A percentile compares a stretch with the other conserved stretches of the same genome.
Evolutionary conservation across 1,139 yeast genomes (phyloP).

Genomic region (Yamadazyma spencermartinsiae): DNA sequence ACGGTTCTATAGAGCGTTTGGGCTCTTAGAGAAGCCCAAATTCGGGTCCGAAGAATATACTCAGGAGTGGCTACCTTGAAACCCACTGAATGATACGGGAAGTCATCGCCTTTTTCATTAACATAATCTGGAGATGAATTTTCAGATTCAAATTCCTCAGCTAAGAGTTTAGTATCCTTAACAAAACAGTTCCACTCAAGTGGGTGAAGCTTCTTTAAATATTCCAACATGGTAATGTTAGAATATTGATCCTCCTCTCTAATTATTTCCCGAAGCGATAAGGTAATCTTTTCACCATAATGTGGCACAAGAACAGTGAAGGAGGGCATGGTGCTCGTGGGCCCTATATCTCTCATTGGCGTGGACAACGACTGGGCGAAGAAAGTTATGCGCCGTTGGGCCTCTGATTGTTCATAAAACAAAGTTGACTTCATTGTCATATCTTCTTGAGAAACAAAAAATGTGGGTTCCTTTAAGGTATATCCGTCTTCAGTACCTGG

Average conservation of each 20-base stretch:
- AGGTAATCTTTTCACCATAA: slow-evolving; percentile 49
- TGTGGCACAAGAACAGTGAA: slow-evolving; percentile 55
- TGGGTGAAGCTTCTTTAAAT: slow-evolving; percentile 51
- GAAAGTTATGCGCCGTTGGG: slow-evolving; percentile 51
- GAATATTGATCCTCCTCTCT: slow-evolving; percentile 49
- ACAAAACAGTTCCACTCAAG: slow-evolving; percentile 54
- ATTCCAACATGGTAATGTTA: slow-evolving; percentile 51
- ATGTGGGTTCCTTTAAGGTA: slow-evolving; percentile 44
- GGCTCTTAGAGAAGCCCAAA: slow-evolving; percentile 59
- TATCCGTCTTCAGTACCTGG: slow-evolving; percentile 25
- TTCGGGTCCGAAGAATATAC: slow-evolving; percentile 50
- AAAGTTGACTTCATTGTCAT: slow-evolving; percentile 36
- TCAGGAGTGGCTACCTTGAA: slow-evolving; percentile 57
- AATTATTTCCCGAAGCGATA: slow-evolving; percentile 49
- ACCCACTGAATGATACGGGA: slow-evolving; percentile 51
- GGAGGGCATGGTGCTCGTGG: slow-evolving; percentile 47
- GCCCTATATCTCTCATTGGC: slow-evolving; percentile 50
- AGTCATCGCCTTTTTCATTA: slow-evolving; percentile 27
- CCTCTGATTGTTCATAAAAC: slow-evolving; percentile 43
- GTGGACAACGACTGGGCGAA: slow-evolving; percentile 57
- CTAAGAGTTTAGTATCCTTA: slow-evolving; percentile 48
- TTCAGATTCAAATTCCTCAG: slow-evolving; percentile 43
- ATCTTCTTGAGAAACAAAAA: slow-evolving; percentile 54
- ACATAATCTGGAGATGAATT: slow-evolving; percentile 21
- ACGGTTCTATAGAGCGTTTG: slow-evolving; percentile 57